phyloP scores from a whole-genome alignment of 2,329 filamentous ascomycete species.

The Sporothrix variecibatus region DNA sequence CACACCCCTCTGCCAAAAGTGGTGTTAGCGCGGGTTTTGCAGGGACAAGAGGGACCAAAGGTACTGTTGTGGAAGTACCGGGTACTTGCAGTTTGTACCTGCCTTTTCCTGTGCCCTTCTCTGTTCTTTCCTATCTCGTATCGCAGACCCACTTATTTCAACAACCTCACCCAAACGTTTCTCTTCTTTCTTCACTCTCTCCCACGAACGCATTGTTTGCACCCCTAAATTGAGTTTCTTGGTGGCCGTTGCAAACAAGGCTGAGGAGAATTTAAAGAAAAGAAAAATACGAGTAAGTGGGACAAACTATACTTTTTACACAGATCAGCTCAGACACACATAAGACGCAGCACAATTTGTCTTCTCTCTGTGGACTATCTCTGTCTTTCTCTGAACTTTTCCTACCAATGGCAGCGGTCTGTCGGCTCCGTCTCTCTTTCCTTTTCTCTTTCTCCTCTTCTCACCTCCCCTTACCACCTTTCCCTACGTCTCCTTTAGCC shows the following conservation, averaged over 20 bases:
- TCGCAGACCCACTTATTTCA: neutral
- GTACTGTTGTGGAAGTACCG: constrained; percentile 3
- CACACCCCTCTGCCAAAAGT: constrained; percentile 22
- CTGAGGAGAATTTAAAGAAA: neutral
- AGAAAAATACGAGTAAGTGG: neutral
- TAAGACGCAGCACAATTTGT: too few relatives aligned
- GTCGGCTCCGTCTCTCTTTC: too few relatives aligned
- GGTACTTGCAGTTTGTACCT: neutral
- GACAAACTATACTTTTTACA: neutral
- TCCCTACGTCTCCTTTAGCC: too few relatives aligned
- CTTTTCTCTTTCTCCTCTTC: neutral
- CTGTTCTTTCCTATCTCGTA: neutral
- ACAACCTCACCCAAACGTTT: neutral
- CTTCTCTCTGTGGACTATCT: neutral
- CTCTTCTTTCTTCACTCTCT: neutral
- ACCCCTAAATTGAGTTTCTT: neutral
- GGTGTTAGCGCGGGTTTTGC: neutral
- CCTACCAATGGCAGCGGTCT: too few relatives aligned
- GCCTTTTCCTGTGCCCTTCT: too few relatives aligned
- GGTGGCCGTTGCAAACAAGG: neutral
- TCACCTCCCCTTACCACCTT: too few relatives aligned
- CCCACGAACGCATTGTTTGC: neutral
- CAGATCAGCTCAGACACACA: too few relatives aligned
- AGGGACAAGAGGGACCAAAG: neutral
- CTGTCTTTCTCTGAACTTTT: neutral